These are phyloP conservation scores for Termitomyces sp. DNA, from an alignment of 768 basidiomycete species.

Conservation along the genomic window DNA sequence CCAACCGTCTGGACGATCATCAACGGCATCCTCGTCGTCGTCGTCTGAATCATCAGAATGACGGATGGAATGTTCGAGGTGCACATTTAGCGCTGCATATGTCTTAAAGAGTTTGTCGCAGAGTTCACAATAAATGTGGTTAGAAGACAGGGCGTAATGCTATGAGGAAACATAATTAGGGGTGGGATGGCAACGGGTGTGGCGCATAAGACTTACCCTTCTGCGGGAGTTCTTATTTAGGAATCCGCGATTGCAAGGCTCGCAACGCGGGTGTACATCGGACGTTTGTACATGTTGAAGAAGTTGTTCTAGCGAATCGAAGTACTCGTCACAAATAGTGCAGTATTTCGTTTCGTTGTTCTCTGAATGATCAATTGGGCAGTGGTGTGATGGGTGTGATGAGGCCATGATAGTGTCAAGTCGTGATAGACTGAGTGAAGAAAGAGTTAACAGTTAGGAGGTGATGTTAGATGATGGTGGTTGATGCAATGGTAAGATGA, in stretches of 20 bases:
- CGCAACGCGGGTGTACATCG: constrained; percentile 7
- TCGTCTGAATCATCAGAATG: constrained; percentile 11
- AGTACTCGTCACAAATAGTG: constrained; percentile 3
- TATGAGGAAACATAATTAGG: background rate
- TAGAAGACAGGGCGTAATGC: constrained; percentile 5
- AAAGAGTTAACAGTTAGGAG: constrained; percentile 1
- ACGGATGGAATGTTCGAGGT: constrained; percentile 3
- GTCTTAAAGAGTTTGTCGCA: constrained; percentile 9
- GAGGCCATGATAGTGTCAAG: background rate
- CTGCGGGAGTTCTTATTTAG: constrained; percentile 9
- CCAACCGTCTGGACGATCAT: constrained; percentile 5
- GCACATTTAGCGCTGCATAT: constrained; percentile 4
- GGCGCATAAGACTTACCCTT: constrained; percentile 3
- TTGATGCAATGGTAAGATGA: constrained; percentile 1
- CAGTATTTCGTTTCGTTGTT: background rate
- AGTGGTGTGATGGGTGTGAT: background rate
- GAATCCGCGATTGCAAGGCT: background rate
- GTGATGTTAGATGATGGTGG: constrained; percentile 1
- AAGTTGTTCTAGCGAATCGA: background rate
- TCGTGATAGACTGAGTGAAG: background rate
- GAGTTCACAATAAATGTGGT: constrained; percentile 7
- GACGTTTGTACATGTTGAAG: constrained; percentile 1
- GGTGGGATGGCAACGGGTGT: background rate
- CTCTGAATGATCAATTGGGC: background rate
- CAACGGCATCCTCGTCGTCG: background rate